Evolutionary conservation across 192 early-diverging fungal genomes (phyloP).

Genomic region (Chytriomyces confervae): DNA sequence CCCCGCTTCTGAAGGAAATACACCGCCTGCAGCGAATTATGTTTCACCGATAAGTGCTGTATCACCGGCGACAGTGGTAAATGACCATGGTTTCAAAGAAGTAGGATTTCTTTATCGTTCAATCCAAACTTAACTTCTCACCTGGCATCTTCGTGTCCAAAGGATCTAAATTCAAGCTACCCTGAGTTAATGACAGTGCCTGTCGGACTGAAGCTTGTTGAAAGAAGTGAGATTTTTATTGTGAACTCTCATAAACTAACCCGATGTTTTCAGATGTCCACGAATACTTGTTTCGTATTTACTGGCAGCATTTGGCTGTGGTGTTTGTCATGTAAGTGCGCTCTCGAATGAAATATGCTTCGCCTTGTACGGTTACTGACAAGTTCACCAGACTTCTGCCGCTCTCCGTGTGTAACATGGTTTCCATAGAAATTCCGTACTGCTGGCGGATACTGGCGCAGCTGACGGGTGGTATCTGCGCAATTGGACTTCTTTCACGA

Average conservation of each 20-base stretch:
- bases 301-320: slow-evolving; percentile 22
- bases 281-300: slow-evolving; percentile 18
- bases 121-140: neutral
- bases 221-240: neutral
- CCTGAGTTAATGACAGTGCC: neutral
- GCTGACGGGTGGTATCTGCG: slow-evolving; percentile 14
- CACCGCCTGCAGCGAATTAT: neutral
- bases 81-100: neutral
- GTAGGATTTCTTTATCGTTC: neutral
- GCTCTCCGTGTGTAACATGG: slow-evolving; percentile 22
- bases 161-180: neutral
- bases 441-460: slow-evolving; percentile 24
- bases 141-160: neutral
- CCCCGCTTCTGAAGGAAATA: neutral
- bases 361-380: neutral
- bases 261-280: neutral
- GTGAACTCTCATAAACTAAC: neutral
- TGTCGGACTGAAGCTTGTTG: neutral
- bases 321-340: slow-evolving; percentile 29
- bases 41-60: neutral
- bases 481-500: slow-evolving; percentile 13
- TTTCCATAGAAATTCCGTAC: slow-evolving; percentile 16
- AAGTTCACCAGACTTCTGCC: slow-evolving; percentile 17
- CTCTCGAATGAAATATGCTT: neutral
- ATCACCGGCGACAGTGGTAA: slow-evolving; percentile 26